These are phyloP conservation scores for Cadophora malorum DNA, from an alignment of 2,329 filamentous ascomycete genomes.

Conservation along the genomic window DNA sequence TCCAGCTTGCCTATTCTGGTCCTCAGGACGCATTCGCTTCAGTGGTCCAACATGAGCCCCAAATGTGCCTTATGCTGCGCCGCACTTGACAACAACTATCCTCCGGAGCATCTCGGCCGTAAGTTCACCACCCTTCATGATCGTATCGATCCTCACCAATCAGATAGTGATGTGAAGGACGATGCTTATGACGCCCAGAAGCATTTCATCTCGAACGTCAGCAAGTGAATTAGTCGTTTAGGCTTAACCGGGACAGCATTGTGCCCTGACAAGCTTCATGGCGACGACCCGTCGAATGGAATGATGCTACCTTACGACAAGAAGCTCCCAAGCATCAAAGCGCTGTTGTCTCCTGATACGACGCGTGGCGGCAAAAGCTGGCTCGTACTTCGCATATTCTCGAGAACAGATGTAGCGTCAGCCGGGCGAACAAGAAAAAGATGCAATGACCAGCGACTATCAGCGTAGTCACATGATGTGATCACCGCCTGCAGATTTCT, in stretches of 20 bases:
- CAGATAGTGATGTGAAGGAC: background rate
- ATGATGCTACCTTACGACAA: background rate
- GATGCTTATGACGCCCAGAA: background rate
- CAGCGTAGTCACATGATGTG: too few species aligned
- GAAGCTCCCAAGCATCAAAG: background rate
- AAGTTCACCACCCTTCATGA: background rate
- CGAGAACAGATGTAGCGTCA: background rate
- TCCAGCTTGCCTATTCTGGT: background rate
- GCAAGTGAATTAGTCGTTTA: background rate
- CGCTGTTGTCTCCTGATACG: background rate
- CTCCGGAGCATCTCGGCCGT: background rate
- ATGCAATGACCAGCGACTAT: background rate
- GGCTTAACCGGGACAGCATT: constrained; percentile 1
- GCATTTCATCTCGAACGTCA: background rate
- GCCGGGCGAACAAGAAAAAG: background rate
- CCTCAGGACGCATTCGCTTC: constrained; percentile 6
- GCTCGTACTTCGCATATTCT: background rate
- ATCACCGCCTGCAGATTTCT: too few species aligned
- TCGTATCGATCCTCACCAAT: background rate
- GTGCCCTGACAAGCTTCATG: background rate
- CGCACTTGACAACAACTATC: background rate
- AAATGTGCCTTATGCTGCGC: constrained; percentile 2
- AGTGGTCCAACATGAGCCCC: constrained; percentile 6
- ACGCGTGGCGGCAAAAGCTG: background rate
- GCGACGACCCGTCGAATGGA: background rate